Conservation (phyloP, 495 filamentous ascomycete species). For the Talaromyces adpressus region DNA sequence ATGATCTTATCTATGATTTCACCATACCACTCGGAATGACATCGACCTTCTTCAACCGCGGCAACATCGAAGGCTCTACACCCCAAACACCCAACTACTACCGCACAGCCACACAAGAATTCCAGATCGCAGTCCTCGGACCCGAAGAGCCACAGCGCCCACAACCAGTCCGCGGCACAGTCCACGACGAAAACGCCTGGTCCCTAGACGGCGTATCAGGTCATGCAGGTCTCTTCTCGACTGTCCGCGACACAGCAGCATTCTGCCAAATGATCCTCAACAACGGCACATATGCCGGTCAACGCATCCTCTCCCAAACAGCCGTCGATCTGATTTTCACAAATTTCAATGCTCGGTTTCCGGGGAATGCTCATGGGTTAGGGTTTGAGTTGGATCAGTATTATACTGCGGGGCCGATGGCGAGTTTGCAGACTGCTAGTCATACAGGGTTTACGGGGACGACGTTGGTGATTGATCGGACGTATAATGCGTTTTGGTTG, state of each 20-base stretch:
- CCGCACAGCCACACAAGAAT: constrained; percentile 22
- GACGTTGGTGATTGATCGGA: constrained; percentile 16
- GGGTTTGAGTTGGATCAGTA: constrained; percentile 23
- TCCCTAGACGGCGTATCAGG: constrained; percentile 18
- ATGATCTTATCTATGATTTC: constrained; percentile 15
- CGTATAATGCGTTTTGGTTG: constrained; percentile 17
- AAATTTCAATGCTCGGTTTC: constrained; percentile 20
- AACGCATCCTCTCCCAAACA: constrained; percentile 13
- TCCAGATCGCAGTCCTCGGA: constrained; percentile 19
- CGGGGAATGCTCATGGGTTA: constrained; percentile 17
- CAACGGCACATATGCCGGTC: constrained; percentile 21
- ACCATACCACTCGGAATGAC: constrained; percentile 18
- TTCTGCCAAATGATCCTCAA: constrained; percentile 26
- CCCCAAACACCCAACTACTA: constrained; percentile 11
- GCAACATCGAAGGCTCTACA: constrained; percentile 15
- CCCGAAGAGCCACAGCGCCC: constrained; percentile 18
- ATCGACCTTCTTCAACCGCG: constrained; percentile 23
- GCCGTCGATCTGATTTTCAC: constrained; percentile 20
- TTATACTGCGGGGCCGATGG: constrained; percentile 21
- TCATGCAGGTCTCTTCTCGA: constrained; percentile 22
- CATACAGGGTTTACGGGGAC: constrained; percentile 24
- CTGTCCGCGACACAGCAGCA: constrained; percentile 14
- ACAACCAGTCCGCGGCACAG: constrained; percentile 22
- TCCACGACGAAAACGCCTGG: constrained; percentile 27
- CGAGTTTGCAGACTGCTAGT: constrained; percentile 16